A percentile compares a stretch with the other conserved stretches of the same genome.
Conservation (phyloP, 2,329 filamentous ascomycete genomes). For the Trichoderma koningii region DNA sequence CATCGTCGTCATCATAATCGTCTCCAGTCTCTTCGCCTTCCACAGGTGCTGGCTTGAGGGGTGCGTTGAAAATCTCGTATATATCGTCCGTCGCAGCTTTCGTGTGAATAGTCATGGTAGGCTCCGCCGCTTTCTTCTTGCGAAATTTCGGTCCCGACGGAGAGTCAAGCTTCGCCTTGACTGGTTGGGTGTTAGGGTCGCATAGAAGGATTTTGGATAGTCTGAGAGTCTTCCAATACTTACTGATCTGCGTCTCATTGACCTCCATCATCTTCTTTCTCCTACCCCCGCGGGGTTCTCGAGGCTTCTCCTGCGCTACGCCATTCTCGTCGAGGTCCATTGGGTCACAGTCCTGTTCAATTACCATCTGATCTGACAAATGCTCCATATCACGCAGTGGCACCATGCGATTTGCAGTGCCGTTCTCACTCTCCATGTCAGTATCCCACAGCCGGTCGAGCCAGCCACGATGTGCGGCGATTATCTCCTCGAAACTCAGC, state of each 20-base stretch:
- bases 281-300: slow-evolving; percentile 53
- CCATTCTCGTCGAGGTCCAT: slow-evolving; percentile 63
- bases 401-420: slow-evolving; percentile 35
- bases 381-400: slow-evolving; percentile 39
- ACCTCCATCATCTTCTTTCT: slow-evolving; percentile 82
- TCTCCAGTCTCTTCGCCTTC: slow-evolving; percentile 47
- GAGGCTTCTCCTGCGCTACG: slow-evolving; percentile 47
- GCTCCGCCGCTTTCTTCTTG: slow-evolving; percentile 73
- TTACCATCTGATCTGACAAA: slow-evolving; percentile 44
- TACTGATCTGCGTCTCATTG: slow-evolving; percentile 91
- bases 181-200: slow-evolving; percentile 45
- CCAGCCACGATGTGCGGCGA: slow-evolving; percentile 75
- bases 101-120: slow-evolving; percentile 98
- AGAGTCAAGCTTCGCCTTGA: slow-evolving; percentile 91
- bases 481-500: slow-evolving; percentile 87
- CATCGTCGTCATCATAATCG: slow-evolving; percentile 11
- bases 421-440: slow-evolving; percentile 42
- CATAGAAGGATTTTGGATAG: background rate
- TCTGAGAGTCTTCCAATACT: slow-evolving; percentile 40
- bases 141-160: slow-evolving; percentile 82
- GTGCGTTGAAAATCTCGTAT: slow-evolving; percentile 94
- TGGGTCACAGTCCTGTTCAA: slow-evolving; percentile 50
- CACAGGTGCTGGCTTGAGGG: slow-evolving; percentile 43
- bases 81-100: slow-evolving; percentile 95
- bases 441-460: slow-evolving; percentile 60